Evolutionary conservation across 2,329 filamentous ascomycete species (phyloP), one percentile per base, ranked within the genome.

Genomic region (Acarospora socialis): DNA sequence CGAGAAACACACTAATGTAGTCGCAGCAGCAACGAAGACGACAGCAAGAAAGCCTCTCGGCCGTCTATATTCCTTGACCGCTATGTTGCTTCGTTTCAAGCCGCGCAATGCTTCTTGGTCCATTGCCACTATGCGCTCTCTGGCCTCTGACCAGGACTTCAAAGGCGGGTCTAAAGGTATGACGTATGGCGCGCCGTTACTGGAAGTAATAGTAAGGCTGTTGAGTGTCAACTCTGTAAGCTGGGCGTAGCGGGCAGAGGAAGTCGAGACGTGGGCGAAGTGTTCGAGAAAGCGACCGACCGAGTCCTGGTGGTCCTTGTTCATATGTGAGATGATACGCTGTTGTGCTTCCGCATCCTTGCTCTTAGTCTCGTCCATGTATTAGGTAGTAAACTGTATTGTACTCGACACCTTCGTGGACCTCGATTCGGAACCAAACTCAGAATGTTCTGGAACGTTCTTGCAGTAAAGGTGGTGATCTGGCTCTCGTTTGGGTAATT

Each of bases 251-350:
- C 68, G 58, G 30, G 77, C 67, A 30, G 66, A 57, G 37, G 58
- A 54, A 5, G 65, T 48, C 10, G 74, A 67, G 26, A 81, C 60
- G 10, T 62, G 54, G 50, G 61, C 64, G 60, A 74, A 83, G 54
- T 83, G 70, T 41, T 74, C 74, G n/a, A 92, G 70, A 56, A 86
- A 92, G 49, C 78, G 68, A 35, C 69, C 60, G 30, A 93, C 72
- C 36, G 82, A 81, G 44, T 72, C 67, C 31, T 66, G 61, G 58
- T 93, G 87, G 54, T 87, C 79, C 25, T 63, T 61, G 59, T 94
- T 93, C 81, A 94, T 90, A 62, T 94, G 86, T 20, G 64, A 64
- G 49, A 87, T 70, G 53, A 83, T 76, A 36, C 75, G 71, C 36
- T 62, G 46, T 48, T 73, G 73, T 36, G 61, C 56, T 0, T 60